Evolutionary conservation across 441 rosid genomes (phyloP), one percentile per base, ranked within the genome.

Genomic region (Brassica balearica): DNA sequence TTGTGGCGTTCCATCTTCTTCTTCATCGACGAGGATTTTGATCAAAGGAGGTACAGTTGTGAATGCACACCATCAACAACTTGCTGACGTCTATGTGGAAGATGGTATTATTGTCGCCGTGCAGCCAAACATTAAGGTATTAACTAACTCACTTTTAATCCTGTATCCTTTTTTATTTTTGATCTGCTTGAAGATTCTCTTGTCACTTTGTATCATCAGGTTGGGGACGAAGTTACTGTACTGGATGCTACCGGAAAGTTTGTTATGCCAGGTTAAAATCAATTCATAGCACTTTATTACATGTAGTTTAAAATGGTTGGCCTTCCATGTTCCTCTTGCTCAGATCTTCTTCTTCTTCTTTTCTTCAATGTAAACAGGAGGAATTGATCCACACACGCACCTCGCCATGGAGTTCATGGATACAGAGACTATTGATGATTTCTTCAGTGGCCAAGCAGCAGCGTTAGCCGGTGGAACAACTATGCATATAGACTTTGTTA

Each of bases 401-500:
- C 90, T 95, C 0, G 88, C 88, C 23, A 83, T 92, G 89, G 94
- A 87, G 51, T 92, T 88, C 73, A 90, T 95, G 97, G 92, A 87
- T 69, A 84, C 87, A 0, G 89, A 88, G 87, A 82, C 97, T 4
- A 64, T 90, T 76, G 99, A 95, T 76, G 96, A 95, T 85, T 95
- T 88, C 86, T 92, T 88, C 89, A 93, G 92, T 84, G 98, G 99
- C 78, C 99, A 95, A 86, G 97, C 95, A 79, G 99, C 99, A 68
- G 99, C 99, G 41, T 83, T 93, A 86, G 97, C 99, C 11, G 98
- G 99, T 82, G 99, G 99, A 77, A 95, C 98, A 68, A 95, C 97
- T 53, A 93, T 92, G 99, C 98, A 93, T 75, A 93, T 95, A 65
- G 98, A 95, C 84, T 95, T 93, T 85, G 94, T 88, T 77, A 86